Evolutionary conservation across 345 rosid genomes (phyloP), one percentile per base, ranked within the genome.

Genomic region (Arabidopsis suecica): DNA sequence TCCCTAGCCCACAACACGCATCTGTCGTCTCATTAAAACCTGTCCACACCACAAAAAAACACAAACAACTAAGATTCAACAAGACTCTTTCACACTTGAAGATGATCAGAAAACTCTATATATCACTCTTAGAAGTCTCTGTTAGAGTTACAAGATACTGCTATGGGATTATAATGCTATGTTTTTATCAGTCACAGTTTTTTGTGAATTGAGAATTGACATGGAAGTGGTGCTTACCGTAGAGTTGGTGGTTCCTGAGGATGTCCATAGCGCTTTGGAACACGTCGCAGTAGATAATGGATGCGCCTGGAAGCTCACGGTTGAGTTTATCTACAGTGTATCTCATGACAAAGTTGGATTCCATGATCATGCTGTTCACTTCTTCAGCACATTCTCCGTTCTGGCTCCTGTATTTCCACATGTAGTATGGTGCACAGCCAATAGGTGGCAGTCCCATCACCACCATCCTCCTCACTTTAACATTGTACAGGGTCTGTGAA

Each of bases 381-480:
- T 89, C 89, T 54, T 86, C 85, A 7, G 89, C 79, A 57, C 98
- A 93, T 69, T 88, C 90, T 48, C 97, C 94, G 12, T 85, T 69
- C 78, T 82, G 70, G 80, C 91, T 88, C n/a, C 61, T 81, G 83
- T 87, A 89, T 75, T 63, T 84, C 89, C 89, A 89, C 82, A 93
- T 72, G 78, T 88, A 93, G 81, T 89, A 86, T 6, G 96, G 98
- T 56, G 97, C 96, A 45, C 97, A 94, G 14, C 97, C 95, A 3
- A 94, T 94, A 0, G 96, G 96, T 9, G 96, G 83, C 68, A 94
- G 64, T 51, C 97, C 97, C 96, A 94, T 90, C 45, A 94, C 83
- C 56, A 94, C 91, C 62, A 90, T 64, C 71, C 74, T 90, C 86
- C 92, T 84, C 45, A 79, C 92, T 68, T 78, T 82, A 78, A 84